Percentiles rank a stretch among this genome's conserved stretches.
Conservation (phyloP, 345 rosid genomes). For the Sapria himalayana region DNA sequence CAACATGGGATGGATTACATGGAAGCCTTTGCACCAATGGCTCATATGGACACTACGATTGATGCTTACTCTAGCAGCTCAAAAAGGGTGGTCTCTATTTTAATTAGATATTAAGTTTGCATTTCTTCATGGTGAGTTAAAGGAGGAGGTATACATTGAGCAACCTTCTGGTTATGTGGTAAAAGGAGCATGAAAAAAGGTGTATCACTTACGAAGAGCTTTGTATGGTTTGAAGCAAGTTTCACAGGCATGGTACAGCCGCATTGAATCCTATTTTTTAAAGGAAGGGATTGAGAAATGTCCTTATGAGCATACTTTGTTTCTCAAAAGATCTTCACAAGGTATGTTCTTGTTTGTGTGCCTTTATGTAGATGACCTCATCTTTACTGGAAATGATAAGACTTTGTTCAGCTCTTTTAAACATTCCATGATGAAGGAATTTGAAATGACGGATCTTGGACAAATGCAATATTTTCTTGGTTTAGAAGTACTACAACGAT, state of each 20-base stretch:
- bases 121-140: constrained; percentile 1
- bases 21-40: not conserved
- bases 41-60: not conserved
- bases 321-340: not conserved
- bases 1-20: not conserved
- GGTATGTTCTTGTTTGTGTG: not conserved
- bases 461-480: not conserved
- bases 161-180: not conserved
- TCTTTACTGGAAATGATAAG: not conserved
- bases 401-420: not conserved
- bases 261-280: not conserved
- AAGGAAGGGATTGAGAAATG: not conserved
- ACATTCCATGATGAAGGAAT: not conserved
- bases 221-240: not conserved
- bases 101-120: not conserved
- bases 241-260: not conserved
- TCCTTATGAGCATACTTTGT: not conserved
- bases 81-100: not conserved
- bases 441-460: constrained; percentile 1
- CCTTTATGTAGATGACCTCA: constrained; percentile 4
- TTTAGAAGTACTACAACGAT: not conserved
- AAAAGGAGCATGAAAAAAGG: not conserved
- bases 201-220: not conserved
- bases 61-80: not conserved
- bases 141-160: too few relatives aligned